These are phyloP conservation scores for Ophiocordyceps sinensis DNA, from an alignment of 2,329 filamentous ascomycete species.

Conservation along the genomic window DNA sequence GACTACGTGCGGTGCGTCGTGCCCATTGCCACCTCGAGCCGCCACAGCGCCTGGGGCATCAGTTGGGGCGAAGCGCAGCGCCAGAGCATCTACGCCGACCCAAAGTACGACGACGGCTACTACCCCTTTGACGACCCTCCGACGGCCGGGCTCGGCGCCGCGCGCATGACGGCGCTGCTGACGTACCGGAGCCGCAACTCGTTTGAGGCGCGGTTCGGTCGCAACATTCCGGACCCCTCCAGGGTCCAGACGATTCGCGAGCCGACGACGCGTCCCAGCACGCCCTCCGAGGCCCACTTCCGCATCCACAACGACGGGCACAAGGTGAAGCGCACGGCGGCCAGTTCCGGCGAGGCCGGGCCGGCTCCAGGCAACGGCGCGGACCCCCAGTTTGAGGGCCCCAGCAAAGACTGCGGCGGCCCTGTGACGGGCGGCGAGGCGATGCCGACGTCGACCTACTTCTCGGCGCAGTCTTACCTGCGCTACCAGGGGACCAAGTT, in stretches of 20 bases:
- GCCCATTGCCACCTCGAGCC: slow-evolving; percentile 71
- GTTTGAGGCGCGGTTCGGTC: slow-evolving; percentile 87
- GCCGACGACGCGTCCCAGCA: slow-evolving; percentile 39
- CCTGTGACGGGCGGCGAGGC: slow-evolving; percentile 33
- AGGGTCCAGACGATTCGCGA: slow-evolving; percentile 73
- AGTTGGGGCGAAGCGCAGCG: slow-evolving; percentile 83
- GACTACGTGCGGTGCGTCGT: slow-evolving; percentile 71
- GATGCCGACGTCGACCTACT: slow-evolving; percentile 62
- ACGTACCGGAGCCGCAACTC: slow-evolving; percentile 96
- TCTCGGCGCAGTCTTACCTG: slow-evolving; percentile 94
- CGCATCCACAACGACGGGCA: slow-evolving; percentile 76
- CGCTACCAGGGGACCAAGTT: slow-evolving; percentile 96
- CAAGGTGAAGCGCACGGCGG: slow-evolving; percentile 39
- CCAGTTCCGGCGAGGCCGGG: slow-evolving; percentile 20
- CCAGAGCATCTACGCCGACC: slow-evolving; percentile 93
- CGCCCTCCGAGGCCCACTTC: slow-evolving; percentile 59
- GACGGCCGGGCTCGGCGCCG: slow-evolving; percentile 73
- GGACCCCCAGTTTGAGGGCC: slow-evolving; percentile 58
- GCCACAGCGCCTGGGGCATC: slow-evolving; percentile 81
- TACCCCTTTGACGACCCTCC: slow-evolving; percentile 82
- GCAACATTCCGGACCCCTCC: slow-evolving; percentile 78
- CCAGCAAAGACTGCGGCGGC: slow-evolving; percentile 28
- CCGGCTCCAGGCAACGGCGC: slow-evolving; percentile 2
- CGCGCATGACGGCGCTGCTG: slow-evolving; percentile 89
- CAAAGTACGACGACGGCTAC: slow-evolving; percentile 96